phyloP scores from a whole-genome alignment of 441 rosid species.

The Jatropha multifida region DNA sequence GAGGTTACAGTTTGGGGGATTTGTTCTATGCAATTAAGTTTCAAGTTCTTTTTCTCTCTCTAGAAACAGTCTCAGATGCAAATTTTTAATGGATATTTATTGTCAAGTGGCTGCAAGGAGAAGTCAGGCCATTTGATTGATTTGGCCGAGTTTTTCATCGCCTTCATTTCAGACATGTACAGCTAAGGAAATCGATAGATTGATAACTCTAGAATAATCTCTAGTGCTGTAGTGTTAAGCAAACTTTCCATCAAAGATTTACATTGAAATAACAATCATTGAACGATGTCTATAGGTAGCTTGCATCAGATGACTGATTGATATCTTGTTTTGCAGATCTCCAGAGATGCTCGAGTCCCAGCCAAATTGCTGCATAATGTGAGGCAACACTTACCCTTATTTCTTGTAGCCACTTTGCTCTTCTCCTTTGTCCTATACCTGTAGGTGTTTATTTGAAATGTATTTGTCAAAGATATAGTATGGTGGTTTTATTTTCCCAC shows the following conservation, averaged over 20 bases:
- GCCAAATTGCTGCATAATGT: slow-evolving; percentile 78
- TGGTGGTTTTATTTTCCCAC: slow-evolving; percentile 1
- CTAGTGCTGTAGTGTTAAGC: background rate
- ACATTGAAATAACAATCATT: background rate
- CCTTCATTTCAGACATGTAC: background rate
- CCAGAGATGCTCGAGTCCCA: slow-evolving; percentile 82
- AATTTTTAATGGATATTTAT: background rate
- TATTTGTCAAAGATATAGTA: slow-evolving; percentile 11
- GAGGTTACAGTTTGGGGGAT: background rate
- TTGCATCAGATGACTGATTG: slow-evolving; percentile 24
- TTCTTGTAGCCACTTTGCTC: background rate
- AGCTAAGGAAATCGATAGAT: background rate
- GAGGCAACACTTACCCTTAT: slow-evolving; percentile 27
- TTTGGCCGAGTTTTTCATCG: background rate
- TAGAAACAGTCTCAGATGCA: background rate
- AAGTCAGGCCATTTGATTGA: background rate
- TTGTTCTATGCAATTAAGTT: background rate
- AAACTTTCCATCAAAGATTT: background rate
- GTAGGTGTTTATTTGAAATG: slow-evolving; percentile 24
- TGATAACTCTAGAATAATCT: background rate
- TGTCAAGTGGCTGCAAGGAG: background rate
- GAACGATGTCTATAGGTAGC: background rate
- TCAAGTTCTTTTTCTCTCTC: background rate
- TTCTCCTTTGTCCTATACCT: slow-evolving; percentile 9
- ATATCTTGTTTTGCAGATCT: slow-evolving; percentile 49